These are phyloP conservation scores for Dacryopinax primogenitus DNA, from an alignment of 768 basidiomycete species.

Conservation along the genomic window DNA sequence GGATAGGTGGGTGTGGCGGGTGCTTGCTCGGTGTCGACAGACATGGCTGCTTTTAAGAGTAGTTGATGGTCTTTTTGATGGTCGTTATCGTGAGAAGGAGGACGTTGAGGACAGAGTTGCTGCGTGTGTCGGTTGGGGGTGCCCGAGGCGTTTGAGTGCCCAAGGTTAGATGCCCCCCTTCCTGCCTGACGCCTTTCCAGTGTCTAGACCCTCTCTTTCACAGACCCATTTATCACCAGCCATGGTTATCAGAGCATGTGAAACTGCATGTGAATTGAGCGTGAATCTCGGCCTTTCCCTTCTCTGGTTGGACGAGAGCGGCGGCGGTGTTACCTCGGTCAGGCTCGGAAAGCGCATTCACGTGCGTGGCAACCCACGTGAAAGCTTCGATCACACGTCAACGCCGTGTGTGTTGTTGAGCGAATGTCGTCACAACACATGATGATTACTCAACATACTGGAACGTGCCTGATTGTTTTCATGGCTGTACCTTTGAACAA, in stretches of 20 bases:
- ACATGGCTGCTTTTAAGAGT: not conserved
- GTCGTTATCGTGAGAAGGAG: not conserved
- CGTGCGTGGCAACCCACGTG: not conserved
- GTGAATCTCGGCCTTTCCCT: not conserved
- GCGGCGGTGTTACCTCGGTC: not conserved
- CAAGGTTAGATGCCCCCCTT: too few relatives aligned
- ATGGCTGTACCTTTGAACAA: too few relatives aligned
- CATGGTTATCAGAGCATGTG: not conserved
- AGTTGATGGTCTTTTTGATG: not conserved
- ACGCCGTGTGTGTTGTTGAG: too few relatives aligned
- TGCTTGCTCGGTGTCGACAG: slow-evolving; percentile 12
- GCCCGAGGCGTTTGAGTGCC: too few relatives aligned
- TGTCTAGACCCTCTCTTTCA: too few relatives aligned
- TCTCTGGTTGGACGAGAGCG: not conserved
- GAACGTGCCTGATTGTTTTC: too few relatives aligned
- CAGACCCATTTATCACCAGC: too few relatives aligned
- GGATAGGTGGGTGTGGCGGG: slow-evolving; percentile 24
- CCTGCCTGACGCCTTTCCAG: too few relatives aligned
- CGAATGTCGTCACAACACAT: too few relatives aligned
- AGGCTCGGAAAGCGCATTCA: not conserved
- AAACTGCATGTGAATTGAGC: not conserved
- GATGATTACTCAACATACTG: too few relatives aligned
- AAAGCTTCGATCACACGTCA: too few relatives aligned
- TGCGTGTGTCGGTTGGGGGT: not conserved
- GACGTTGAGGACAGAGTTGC: not conserved